Conservation (phyloP, 1,284 basidiomycete species). For the Ustilago shanxiensis region DNA sequence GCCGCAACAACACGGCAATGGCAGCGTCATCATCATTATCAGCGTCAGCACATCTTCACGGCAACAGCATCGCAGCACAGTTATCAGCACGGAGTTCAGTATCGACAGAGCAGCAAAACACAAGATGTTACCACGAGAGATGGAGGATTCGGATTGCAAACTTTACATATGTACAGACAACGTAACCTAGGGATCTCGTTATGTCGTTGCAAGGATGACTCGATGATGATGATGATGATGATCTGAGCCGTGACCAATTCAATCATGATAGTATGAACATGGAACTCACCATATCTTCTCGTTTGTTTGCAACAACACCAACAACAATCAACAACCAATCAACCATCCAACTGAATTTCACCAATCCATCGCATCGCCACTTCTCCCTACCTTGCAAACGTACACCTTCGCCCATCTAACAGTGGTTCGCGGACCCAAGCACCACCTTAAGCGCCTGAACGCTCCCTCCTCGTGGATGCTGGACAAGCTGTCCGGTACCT, state of each 20-base stretch:
- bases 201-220: constrained; percentile 18
- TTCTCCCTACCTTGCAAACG: not conserved
- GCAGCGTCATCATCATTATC: constrained; percentile 28
- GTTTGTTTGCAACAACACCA: constrained; percentile 7
- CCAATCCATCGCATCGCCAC: constrained; percentile 2
- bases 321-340: not conserved
- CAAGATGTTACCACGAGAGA: not conserved
- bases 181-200: constrained; percentile 4
- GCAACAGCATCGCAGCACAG: constrained; percentile 3
- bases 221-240: constrained; percentile 17
- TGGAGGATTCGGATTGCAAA: not conserved
- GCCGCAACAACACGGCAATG: constrained; percentile 12
- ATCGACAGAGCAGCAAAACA: not conserved
- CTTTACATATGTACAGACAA: not conserved
- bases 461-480: constrained; percentile 99
- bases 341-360: constrained; percentile 3
- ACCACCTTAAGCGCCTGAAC: constrained; percentile 97
- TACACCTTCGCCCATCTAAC: constrained; percentile 13
- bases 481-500: constrained; percentile 97
- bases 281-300: constrained; percentile 32
- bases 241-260: not conserved
- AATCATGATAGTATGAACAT: constrained; percentile 1
- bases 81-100: not conserved
- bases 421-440: constrained; percentile 88
- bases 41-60: constrained; percentile 25